Evolutionary conservation across 768 basidiomycete genomes (phyloP), one percentile per base, ranked within the genome.

Genomic region (Hericium coralloides): DNA sequence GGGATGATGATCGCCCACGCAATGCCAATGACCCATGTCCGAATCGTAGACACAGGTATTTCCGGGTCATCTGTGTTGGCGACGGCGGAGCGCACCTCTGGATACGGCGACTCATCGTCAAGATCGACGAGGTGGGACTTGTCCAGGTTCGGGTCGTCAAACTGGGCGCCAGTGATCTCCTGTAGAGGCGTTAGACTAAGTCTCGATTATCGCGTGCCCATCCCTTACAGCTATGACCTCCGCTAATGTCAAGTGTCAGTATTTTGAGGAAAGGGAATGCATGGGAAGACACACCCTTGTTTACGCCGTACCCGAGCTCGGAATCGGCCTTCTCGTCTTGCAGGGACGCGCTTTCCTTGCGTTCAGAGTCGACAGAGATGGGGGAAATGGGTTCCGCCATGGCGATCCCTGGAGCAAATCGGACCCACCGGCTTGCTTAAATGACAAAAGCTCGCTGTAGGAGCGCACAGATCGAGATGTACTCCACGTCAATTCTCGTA

Each of bases 1-100:
- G 85, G 76, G 25, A 89, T 73, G 53, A 90, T 15, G 60, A 84
- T 70, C 0, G 83, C 73, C 76, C 79, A 83, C 23, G 63, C 49
- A 37, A 73, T 18, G 39, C 74, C 74, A 49, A 73, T 67, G 43
- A 63, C 52, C 74, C 74, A 74, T 3, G 72, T 64, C 6, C 74
- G 70, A 39, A 74, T 52, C 17, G 74, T 74, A 38, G 56, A 62
- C 8, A 64, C 63, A 18, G 71, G 71, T 66, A 78, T 73, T 20
- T 63, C 60, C 1, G 74, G 70, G 59, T 78, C 77, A 61, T 79
- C 78, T 2, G 74, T 74, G 65, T 77, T 76, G 53, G 74, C 68
- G 52, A 79, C 79, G 36, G 75, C 73, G 26, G 78, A 76, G 36
- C 79, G 71, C 23, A 80, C 79, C 64, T 80, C 79, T 14, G 76